Evolutionary conservation across 73 alveolate species (phyloP).

Genomic region (Paramecium bursaria): DNA sequence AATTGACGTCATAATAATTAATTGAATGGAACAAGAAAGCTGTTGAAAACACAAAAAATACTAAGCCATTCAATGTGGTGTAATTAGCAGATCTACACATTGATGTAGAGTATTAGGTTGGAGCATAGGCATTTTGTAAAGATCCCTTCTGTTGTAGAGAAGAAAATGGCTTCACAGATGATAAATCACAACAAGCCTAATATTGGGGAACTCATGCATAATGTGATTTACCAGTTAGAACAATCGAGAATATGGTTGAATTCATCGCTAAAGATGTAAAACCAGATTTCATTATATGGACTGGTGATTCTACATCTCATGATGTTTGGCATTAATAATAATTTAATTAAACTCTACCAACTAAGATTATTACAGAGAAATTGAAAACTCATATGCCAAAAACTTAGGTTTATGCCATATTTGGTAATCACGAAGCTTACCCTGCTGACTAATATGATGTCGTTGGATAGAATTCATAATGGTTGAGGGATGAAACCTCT

Average conservation of each 20-base stretch:
- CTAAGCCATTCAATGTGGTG: conserved; percentile 75
- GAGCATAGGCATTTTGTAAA: conserved; percentile 78
- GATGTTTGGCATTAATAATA: conserved; percentile 84
- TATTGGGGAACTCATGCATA: conserved; percentile 80
- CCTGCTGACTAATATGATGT: conserved; percentile 78
- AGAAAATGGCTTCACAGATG: conserved; percentile 77
- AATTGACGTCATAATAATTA: conserved; percentile 36
- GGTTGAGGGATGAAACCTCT: conserved; percentile 69
- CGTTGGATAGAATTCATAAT: conserved; percentile 42
- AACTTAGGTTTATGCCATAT: conserved; percentile 71
- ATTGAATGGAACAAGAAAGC: conserved; percentile 61
- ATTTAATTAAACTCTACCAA: conserved; percentile 67
- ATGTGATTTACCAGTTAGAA: conserved; percentile 75
- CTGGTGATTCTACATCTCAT: conserved; percentile 96
- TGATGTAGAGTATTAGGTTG: conserved; percentile 83
- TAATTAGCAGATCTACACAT: conserved; percentile 92
- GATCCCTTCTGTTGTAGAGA: conserved; percentile 91
- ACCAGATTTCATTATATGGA: conserved; percentile 93
- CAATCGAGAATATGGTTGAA: conserved; percentile 73
- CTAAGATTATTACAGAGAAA: conserved; percentile 64
- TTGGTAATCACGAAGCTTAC: conserved; percentile 85
- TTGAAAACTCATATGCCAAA: conserved; percentile 55
- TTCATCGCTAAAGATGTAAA: conserved; percentile 66
- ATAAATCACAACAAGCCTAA: conserved; percentile 61
- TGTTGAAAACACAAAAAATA: conserved; percentile 1